Evolutionary conservation across 2,329 filamentous ascomycete species (phyloP), one percentile per base, ranked within the genome.

Genomic region (Bipolaris sorokiniana): DNA sequence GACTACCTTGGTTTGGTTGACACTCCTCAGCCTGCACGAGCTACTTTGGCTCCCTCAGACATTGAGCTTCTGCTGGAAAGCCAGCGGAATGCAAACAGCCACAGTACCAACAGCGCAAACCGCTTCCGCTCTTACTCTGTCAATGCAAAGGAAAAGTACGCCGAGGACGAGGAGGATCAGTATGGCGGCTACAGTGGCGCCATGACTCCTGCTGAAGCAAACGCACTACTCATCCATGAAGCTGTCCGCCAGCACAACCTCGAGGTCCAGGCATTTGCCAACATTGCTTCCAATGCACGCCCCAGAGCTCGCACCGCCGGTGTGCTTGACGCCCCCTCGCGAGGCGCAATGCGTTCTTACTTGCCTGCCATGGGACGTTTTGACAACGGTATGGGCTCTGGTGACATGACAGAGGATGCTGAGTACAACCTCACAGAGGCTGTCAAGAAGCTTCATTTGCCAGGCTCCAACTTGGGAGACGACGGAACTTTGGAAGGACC

Each of bases 81-180:
- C 53, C 82, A 84, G 54, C 78, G 82, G 52, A 73, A 82, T 56
- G 88, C 89, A 42, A 90, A 71, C 54, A 72, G 65, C 58, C 73
- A 72, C 42, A 75, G 90, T 70, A 85, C 91, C 64, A 89, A 88
- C 63, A 90, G 75, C 41, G 84, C 89, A 42, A 98, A 90, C 75
- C 88, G 95, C 50, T 96, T 98, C 82, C 88, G 95, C 45, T 99
- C 95, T 1, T 98, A 97, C 77, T 99, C 95, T 0, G 95, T 99
- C 64, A 99, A 99, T 77, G 96, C 96, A 54, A 97, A 96, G 78
- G 94, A 98, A 75, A 96, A 95, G 76, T 98, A 98, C 69, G 93
- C 90, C 2, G 92, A 96, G 68, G 93, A 96, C 50, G 89, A 92
- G 23, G 90, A 92, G 58, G 88, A 91, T 15, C 91, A 90, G 58